Evolutionary conservation across 768 basidiomycete genomes (phyloP), one percentile per base, ranked within the genome.

Genomic region (Strobilomyces echinocephalus): DNA sequence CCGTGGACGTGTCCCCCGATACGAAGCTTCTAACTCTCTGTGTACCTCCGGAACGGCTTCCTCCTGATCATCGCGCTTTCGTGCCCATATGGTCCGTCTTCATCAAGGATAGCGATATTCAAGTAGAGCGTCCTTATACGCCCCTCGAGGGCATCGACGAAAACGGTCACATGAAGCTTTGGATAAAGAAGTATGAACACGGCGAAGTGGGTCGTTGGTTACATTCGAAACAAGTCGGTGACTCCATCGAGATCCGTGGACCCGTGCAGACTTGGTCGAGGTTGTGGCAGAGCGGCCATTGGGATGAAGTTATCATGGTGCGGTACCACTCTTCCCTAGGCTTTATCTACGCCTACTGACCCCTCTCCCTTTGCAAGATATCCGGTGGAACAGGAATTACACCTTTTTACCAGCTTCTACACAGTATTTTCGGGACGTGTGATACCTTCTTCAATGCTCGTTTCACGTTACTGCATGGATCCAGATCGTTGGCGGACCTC

Each of bases 361-460:
- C n/a, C 9, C 9, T 35, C 43, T 28, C 21, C 14, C 10, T n/a
- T 38, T 15, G n/a, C 42, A 54, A 93, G 91, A 84, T 93, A 50
- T 91, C 89, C 41, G 91, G 91, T 35, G 91, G 91, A 26, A 93
- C 91, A 5, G 91, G 91, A 28, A 84, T 93, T 46, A 86, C 91
- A 15, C 91, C 91, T 4, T 92, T 93, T 66, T 83, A 82, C 62
- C 91, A 93, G 63, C 74, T 93, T 18, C 74, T 91, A 53, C 77
- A 86, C 61, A 70, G 70, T 8, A 62, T 79, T 14, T 80, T 90
- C 40, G 70, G 63, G 28, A 38, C 70, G 18, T 53, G 56, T 38
- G 43, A 60, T 57, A 38, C 56, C 44, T 15, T 47, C 21, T 56
- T 71, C 20, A 67, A 65, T 28, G 82, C 87, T 42, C 82, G 79